A percentile compares a stretch with the other conserved stretches of the same genome.
phyloP scores from a whole-genome alignment of 73 alveolate genomes.

The Urostyla sp. region DNA sequence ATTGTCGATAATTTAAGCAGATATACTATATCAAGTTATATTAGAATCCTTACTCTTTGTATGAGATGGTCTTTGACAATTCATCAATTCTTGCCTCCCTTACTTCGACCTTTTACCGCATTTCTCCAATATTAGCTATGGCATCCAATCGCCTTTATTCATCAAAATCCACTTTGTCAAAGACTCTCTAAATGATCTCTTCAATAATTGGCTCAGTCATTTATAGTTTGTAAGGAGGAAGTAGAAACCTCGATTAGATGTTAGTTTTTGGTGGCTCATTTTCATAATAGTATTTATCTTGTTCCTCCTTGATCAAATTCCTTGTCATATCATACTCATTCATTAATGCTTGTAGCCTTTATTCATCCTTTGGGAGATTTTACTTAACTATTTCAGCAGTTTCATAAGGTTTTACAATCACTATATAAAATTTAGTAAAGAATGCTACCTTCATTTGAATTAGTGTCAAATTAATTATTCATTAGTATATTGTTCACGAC shows the following conservation, averaged over 20 bases:
- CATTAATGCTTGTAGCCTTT: constrained; percentile 24
- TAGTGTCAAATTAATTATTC: constrained; percentile 45
- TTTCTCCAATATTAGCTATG: constrained; percentile 44
- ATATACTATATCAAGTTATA: constrained; percentile 6
- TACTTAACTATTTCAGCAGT: constrained; percentile 51
- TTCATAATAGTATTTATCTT: too few relatives aligned
- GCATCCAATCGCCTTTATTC: constrained; percentile 58
- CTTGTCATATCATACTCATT: constrained; percentile 20
- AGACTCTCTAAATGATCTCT: constrained; percentile 56
- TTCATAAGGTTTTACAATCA: constrained; percentile 7
- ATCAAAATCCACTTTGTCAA: constrained; percentile 41
- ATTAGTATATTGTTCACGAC: constrained; percentile 57
- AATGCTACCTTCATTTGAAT: background rate
- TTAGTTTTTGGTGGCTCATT: too few relatives aligned
- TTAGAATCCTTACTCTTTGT: constrained; percentile 60
- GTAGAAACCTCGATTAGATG: background rate
- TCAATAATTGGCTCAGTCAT: constrained; percentile 24
- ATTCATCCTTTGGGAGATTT: constrained; percentile 40
- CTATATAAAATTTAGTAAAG: background rate
- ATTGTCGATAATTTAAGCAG: constrained; percentile 30
- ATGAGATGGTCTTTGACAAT: constrained; percentile 47
- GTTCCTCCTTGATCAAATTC: background rate
- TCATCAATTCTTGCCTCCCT: constrained; percentile 72
- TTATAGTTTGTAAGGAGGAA: constrained; percentile 24
- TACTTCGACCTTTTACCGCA: constrained; percentile 45